Evolutionary conservation across 129 eudicot genomes (phyloP), one percentile per base, ranked within the genome.

Genomic region (Escallonia herrerae): DNA sequence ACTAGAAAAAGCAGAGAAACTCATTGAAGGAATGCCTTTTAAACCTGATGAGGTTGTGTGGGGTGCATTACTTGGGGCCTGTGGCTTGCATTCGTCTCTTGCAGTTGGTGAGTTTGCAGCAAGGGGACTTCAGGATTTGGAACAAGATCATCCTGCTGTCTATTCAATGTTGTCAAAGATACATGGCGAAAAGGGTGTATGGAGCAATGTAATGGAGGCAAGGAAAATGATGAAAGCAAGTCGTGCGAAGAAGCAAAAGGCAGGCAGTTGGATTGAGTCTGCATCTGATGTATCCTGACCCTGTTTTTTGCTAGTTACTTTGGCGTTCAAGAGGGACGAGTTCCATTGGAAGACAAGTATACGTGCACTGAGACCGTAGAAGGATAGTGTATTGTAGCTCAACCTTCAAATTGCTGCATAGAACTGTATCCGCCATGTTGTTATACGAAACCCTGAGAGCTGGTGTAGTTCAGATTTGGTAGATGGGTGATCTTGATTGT

Each of bases 31-130:
- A 43, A 91, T 91, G 97, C 97, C 95, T 47, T 87, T 82, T 50
- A 76, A 78, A 66, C 94, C 95, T 7, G 94, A 87, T 80, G 90
- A 67, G 72, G 95, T 87, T 40, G 84, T 91, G 44, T 91, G 93
- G 97, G 90, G 97, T 64, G 95, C 95, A 38, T 63, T 91, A 84
- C 79, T 87, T 59, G 83, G 72, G 58, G 95, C 88, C 9, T 91
- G 88, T 74, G 87, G 88, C 5, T 64, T 82, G 71, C 80, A 87
- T 75, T 91, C 90, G 0, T 48, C 79, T 60, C 62, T 77, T 50
- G 81, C 78, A 74, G 48, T 80, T 60, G 81, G 81, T 12, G 72
- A 72, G 56, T 51, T 57, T 50, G 81, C 93, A 11, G 87, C 87
- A 15, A 73, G 72, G 4, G 80, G 81, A 46, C 63, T 90, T 40